Conservation (phyloP, 2,329 filamentous ascomycete genomes). For the Xylariaceae sp. region DNA sequence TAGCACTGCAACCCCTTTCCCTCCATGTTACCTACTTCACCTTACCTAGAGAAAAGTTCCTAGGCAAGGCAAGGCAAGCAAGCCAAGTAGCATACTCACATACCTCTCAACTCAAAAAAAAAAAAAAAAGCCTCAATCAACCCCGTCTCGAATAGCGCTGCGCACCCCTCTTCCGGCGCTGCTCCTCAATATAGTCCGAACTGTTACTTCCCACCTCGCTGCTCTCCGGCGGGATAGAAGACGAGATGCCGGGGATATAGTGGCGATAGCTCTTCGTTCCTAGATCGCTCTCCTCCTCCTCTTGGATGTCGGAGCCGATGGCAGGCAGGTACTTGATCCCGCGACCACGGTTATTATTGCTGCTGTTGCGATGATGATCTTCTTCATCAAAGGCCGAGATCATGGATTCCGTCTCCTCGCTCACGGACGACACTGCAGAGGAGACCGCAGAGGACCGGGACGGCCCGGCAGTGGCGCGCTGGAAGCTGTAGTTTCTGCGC, state of each 20-base stretch:
- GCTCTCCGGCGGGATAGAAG: conserved; percentile 24
- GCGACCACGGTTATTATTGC: background rate
- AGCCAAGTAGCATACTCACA: too few species aligned
- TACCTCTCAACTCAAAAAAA: too few species aligned
- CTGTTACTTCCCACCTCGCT: conserved; percentile 10
- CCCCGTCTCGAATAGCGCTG: conserved; percentile 9
- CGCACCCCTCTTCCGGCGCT: conserved; percentile 35
- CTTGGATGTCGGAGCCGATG: conserved; percentile 31
- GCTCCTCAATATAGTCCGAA: conserved; percentile 40
- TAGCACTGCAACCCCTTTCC: too few species aligned
- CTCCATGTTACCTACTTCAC: too few species aligned
- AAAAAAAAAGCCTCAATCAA: background rate
- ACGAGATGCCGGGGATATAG: conserved; percentile 47
- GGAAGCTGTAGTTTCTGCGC: conserved; percentile 50
- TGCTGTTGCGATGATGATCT: conserved; percentile 2
- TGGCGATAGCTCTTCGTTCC: conserved; percentile 56
- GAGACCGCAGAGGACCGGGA: conserved; percentile 28
- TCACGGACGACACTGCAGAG: too few species aligned
- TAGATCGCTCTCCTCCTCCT: conserved; percentile 42
- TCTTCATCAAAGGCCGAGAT: conserved; percentile 19
- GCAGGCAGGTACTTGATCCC: conserved; percentile 19
- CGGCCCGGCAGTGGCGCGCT: conserved; percentile 38
- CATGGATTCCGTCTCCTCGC: conserved; percentile 17
- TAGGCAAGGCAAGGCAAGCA: too few species aligned
- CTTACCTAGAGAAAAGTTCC: too few species aligned